phyloP scores from a whole-genome alignment of 495 filamentous ascomycete species.

The Aspergillus indologenus region DNA sequence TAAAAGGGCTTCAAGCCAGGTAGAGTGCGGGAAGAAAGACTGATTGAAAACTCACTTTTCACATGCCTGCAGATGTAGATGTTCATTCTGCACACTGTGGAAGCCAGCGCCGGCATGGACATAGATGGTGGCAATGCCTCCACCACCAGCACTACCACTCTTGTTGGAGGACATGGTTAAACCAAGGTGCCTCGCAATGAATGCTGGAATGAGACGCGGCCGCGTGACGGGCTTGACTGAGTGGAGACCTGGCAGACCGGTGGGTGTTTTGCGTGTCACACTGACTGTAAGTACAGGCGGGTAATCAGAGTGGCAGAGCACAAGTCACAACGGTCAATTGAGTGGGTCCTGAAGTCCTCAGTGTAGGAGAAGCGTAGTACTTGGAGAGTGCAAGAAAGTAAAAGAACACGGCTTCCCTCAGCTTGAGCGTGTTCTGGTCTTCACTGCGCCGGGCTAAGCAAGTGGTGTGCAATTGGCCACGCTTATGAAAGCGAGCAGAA shows the following conservation, averaged over 20 bases:
- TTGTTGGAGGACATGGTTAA: conserved; percentile 30
- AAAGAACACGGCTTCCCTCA: background rate
- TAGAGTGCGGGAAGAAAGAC: background rate
- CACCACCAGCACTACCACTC: conserved; percentile 37
- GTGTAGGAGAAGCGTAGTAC: background rate
- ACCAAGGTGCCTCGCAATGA: background rate
- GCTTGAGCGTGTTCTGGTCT: background rate
- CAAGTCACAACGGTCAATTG: background rate
- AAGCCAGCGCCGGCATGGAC: conserved; percentile 96
- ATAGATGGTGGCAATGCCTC: conserved; percentile 70
- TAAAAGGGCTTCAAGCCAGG: conserved; percentile 6
- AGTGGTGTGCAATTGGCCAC: background rate
- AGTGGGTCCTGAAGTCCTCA: background rate
- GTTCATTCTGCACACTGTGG: conserved; percentile 81
- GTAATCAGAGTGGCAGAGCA: background rate
- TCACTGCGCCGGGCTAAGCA: background rate
- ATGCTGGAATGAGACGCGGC: background rate
- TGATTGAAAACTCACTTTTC: conserved; percentile 62
- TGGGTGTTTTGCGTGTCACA: background rate
- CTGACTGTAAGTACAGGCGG: background rate
- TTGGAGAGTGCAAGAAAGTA: background rate
- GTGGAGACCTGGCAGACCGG: background rate
- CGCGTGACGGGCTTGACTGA: background rate
- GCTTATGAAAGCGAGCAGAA: background rate
- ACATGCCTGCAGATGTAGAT: conserved; percentile 77